Conservation (phyloP, 2,329 filamentous ascomycete genomes). For the Colletotrichum sp. region DNA sequence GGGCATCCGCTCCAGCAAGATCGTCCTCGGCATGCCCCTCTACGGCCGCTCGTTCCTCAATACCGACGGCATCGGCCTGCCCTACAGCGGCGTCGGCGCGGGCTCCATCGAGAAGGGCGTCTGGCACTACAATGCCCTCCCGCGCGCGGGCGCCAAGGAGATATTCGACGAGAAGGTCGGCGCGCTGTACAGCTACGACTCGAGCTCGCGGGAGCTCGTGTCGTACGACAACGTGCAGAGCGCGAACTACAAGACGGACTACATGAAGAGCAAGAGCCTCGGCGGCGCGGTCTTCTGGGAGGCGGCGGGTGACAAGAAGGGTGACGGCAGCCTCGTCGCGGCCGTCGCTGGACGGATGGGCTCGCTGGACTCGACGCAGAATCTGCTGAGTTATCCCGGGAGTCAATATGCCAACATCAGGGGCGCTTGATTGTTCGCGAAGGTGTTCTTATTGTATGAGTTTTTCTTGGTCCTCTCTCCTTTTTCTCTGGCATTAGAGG, state of each 20-base stretch:
- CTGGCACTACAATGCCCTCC: slow-evolving; percentile 77
- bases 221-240: slow-evolving; percentile 71
- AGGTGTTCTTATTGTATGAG: not conserved
- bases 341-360: slow-evolving; percentile 53
- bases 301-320: slow-evolving; percentile 67
- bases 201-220: slow-evolving; percentile 63
- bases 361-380: slow-evolving; percentile 52
- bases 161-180: slow-evolving; percentile 60
- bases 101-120: slow-evolving; percentile 66
- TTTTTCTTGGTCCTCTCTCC: not conserved
- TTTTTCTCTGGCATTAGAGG: not conserved
- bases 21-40: slow-evolving; percentile 78
- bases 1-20: slow-evolving; percentile 66
- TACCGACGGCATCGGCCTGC: slow-evolving; percentile 69
- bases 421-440: slow-evolving; percentile 15
- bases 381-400: slow-evolving; percentile 59
- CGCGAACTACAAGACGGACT: slow-evolving; percentile 66
- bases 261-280: slow-evolving; percentile 63
- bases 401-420: slow-evolving; percentile 66
- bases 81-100: slow-evolving; percentile 67
- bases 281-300: slow-evolving; percentile 90
- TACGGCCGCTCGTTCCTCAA: slow-evolving; percentile 79
- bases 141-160: slow-evolving; percentile 62
- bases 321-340: slow-evolving; percentile 61
- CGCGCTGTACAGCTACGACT: slow-evolving; percentile 77